Base-by-base conservation (phyloP, 2,329 filamentous ascomycete genomes). In the Sclerotinia nivalis region DNA sequence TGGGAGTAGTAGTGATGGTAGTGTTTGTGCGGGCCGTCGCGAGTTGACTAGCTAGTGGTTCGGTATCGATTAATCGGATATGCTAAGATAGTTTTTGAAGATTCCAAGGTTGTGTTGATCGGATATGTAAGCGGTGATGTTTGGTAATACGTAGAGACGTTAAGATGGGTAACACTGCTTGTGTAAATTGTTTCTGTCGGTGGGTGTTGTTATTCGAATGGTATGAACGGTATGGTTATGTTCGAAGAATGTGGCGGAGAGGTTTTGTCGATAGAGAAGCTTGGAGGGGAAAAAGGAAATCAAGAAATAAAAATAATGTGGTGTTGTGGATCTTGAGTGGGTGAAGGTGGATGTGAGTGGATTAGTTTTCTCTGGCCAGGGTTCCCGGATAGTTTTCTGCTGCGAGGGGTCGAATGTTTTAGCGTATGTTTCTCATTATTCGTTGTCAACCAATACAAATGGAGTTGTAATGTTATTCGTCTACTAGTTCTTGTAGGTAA, bases 21-120 rank as follows among this genome's bases (percentile, higher is more conserved):
- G 49, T 22, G 25, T 34, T 61, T 68, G 45, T 62, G 66, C 66
- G 66, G 66, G 66, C 66, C 66, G 66, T 68, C 66, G 66, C 66
- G 56, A 61, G 43, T 34, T n/a, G n/a, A 13, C 31, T 61, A 68
- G 40, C 43, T 61, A 50, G 54, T 68, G 55, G 43, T 60, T 25
- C 55, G 40, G 40, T 68, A 37, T 37, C 60, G 54, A 60, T 60
- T n/a, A 68, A 68, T 68, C 66, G 66, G 54, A 15, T 47, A 28
- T 60, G 25, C 43, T 40, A 40, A 56, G 65, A 37, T 49, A 50
- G 66, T 55, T 37, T 62, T 62, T 15, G 15, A n/a, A 62, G 10
- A n/a, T 37, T 62, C 37, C 54, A 45, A 67, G 54, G 43, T 45
- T 45, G 55, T 47, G 45, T 52, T 52, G 66, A 64, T 64, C 60